Base-by-base conservation (phyloP, 2,329 filamentous ascomycete genomes). In the Pseudovirgaria hyperparasitica region DNA sequence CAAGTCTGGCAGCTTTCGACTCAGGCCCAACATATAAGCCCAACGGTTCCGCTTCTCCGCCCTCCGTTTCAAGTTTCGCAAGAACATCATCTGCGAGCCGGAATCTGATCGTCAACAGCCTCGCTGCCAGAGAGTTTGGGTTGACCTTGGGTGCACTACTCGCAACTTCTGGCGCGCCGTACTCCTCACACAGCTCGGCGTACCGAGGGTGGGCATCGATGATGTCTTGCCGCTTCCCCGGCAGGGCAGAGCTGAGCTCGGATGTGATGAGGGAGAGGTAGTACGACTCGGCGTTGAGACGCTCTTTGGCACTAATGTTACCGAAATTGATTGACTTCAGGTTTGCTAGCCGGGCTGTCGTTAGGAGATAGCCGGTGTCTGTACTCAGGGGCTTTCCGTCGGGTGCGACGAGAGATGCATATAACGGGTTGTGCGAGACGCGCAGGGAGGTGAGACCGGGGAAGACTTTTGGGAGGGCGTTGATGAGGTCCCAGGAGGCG, bases 321-420 rank as follows among this genome's bases (percentile, higher is more conserved):
- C 54, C 75, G 48, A 81, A 84, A 48, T 90, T 90, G 16, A 94
- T 65, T 1, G 62, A 64, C 28, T 66, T 67, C 7, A 96, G 66
- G 2, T 60, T 58, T 1, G 69, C 66, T 2, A 94, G 61, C 3
- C 85, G 79, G 16, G 77, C 82, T 15, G 92, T 62, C 1, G 82
- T 82, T 25, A 94, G 67, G 81, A 93, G 92, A 57, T 85, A 87
- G 1, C 81, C 78, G 43, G 92, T 82, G 29, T 92, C 82, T 1
- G 76, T 65, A 5, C 65, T 68, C 15, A 66, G 42, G 15, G 41
- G 28, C 27, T 47, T 58, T 29, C 48, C 53, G 20, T 57, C 55
- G 34, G 62, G 25, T 22, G 55, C 42, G 27, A 42, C 39, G n/a
- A 61, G 61, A 36, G 64, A 57, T 28, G 76, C 63, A 54, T 82